These are phyloP conservation scores for Solanum aculeatissimum DNA, from an alignment of 305 asterid genomes.

Conservation along the genomic window DNA sequence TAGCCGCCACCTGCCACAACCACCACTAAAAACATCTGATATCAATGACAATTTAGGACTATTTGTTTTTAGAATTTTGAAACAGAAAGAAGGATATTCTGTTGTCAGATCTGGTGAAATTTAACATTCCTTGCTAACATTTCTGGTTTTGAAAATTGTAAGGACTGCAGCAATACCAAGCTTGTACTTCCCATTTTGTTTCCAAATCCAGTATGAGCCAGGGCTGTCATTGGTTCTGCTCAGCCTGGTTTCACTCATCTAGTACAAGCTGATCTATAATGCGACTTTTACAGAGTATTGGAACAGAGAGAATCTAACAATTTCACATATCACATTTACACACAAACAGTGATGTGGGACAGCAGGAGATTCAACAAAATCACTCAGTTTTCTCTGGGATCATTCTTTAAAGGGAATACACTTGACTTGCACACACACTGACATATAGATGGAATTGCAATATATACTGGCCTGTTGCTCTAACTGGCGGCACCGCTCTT, in stretches of 20 bases:
- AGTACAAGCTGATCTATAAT: neutral
- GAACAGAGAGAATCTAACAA: neutral
- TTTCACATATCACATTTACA: neutral
- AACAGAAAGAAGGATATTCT: neutral
- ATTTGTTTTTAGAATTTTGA: neutral
- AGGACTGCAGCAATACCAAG: neutral
- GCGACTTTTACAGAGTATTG: neutral
- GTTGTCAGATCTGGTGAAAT: neutral
- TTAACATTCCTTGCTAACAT: neutral
- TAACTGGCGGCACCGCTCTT: conserved; percentile 94
- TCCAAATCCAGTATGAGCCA: neutral
- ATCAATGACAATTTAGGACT: neutral
- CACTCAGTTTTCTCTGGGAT: neutral
- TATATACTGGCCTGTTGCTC: conserved; percentile 76
- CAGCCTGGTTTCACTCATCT: neutral
- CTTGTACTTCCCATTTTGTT: neutral
- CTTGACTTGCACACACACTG: neutral
- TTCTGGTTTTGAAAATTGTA: neutral
- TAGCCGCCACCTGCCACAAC: neutral
- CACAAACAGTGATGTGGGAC: neutral
- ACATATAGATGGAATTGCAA: neutral
- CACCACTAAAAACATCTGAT: neutral
- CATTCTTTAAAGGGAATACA: neutral
- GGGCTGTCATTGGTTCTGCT: neutral
- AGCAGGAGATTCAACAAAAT: neutral